Evolutionary conservation across 2,329 filamentous ascomycete genomes (phyloP), one percentile per base, ranked within the genome.

Genomic region (Fusarium stilboides): DNA sequence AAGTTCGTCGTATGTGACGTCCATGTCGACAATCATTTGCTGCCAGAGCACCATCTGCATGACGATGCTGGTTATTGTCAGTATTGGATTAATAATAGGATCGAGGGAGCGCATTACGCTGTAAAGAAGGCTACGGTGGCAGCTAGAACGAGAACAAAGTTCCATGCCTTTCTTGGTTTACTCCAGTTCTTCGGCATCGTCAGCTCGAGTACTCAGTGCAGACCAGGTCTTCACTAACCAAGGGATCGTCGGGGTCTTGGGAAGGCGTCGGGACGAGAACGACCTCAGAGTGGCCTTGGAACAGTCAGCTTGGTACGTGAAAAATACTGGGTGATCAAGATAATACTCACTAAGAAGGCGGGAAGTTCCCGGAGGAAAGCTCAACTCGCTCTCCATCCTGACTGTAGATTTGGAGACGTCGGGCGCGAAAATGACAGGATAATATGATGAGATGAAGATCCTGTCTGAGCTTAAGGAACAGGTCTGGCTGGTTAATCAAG

Each of bases 11-110:
- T 69, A 66, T 5, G 69, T 66, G 6, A 78, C 65, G 6, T 57
- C 22, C 33, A 79, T 59, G 10, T 77, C 76, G 2, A 66, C 31
- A 1, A 61, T 68, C 67, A 77, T 77, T 39, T 77, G 75, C 12
- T 74, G 71, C 74, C 75, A 77, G 44, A 77, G 74, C 9, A 74
- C 62, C 7, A 51, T 50, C 24, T 70, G 68, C 56, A 69, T 64
- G 0, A 57, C 49, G 6, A 70, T 49, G 0, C 61, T 68, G 20
- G 59, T 57, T 1, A 4, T 0, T 26, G 1, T 52, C 9, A 62
- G 45, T 9, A 2, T 1, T 19, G 8, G 12, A 8, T 12, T 0
- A 1, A 14, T 9, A 3, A 20, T 6, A 12, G 26, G 17, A 6
- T 8, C 8, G 3, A 3, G 14, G 17, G 12, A 4, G 12, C 8